Base-by-base conservation (phyloP, 1,284 basidiomycete species). In the Trametes polyzona region DNA sequence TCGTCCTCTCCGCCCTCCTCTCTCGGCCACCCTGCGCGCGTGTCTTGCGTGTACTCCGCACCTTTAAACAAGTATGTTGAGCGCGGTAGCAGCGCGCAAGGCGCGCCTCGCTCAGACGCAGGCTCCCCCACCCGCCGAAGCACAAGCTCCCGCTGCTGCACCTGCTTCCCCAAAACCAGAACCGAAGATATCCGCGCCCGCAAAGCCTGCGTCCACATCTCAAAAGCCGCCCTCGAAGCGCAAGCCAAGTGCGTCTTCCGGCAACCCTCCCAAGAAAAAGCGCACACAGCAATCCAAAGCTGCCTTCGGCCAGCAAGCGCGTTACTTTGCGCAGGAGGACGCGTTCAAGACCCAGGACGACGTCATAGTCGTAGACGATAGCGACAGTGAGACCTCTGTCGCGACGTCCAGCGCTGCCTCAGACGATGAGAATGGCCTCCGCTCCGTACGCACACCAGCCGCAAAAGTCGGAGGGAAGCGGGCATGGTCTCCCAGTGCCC, bases 41-140 rank as follows among this genome's bases (percentile, higher is more conserved):
- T 4, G 33, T 26, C 2, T 12, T 41, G n/a, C 21, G 11, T 3
- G 19, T 11, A 23, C 37, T 23, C 19, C 3, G 24, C 21, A 23
- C 11, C 8, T 23, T 10, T 4, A 21, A 8, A 40, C 27, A 17
- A 29, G 4, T 11, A 85, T 86, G 84, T 72, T 86, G 47, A 86
- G 83, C 64, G 84, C 84, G 23, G 72, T 87, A 46, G 83, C 83
- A 49, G 84, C 83, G 16, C 79, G 83, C 32, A 86, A 81, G 67
- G 82, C 81, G 73, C 80, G 63, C 58, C 65, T 70, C 58, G 67
- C 58, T n/a, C 54, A 57, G 17, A 14, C 47, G 1, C 54, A 58
- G 33, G 36, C 47, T 39, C 54, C 62, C 62, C 48, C 43, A 47
- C 41, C 57, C 44, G 39, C 47, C 58, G 23, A 37, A 56, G 21